phyloP scores from a whole-genome alignment of 441 rosid genomes.

The Adansonia gregorii region DNA sequence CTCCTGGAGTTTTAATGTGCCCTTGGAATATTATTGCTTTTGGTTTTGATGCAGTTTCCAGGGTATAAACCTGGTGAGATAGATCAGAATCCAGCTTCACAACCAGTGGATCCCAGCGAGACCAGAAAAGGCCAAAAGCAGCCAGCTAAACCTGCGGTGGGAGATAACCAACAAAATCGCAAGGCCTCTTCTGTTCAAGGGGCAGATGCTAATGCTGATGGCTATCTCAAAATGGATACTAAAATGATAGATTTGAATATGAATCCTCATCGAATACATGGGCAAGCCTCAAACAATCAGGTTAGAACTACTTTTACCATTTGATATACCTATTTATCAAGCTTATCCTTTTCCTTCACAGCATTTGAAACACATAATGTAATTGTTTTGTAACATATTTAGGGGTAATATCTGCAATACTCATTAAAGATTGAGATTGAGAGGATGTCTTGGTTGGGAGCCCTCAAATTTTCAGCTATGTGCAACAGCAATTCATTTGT shows the following conservation, averaged over 20 bases:
- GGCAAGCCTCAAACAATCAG: conserved; percentile 59
- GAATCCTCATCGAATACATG: conserved; percentile 61
- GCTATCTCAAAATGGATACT: conserved; percentile 36
- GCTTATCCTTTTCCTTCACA: background rate
- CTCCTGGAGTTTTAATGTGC: background rate
- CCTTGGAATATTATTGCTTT: background rate
- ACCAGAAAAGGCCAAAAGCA: conserved; percentile 36
- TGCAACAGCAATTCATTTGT: background rate
- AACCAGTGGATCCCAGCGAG: conserved; percentile 38
- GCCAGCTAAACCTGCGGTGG: conserved; percentile 29
- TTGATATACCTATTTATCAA: background rate
- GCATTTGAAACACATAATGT: background rate
- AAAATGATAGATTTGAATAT: conserved; percentile 74
- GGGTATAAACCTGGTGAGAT: conserved; percentile 48
- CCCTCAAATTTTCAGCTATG: background rate
- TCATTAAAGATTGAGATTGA: background rate
- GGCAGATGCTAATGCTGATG: conserved; percentile 44
- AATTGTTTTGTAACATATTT: background rate
- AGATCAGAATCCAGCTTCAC: conserved; percentile 36
- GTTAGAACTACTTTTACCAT: conserved; percentile 29
- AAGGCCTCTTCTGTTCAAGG: conserved; percentile 34
- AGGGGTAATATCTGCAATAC: background rate
- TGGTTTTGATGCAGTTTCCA: conserved; percentile 54
- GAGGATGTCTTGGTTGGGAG: background rate
- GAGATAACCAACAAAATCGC: conserved; percentile 42